phyloP scores from a whole-genome alignment of 306 rosid species.

The Vachellia collinsii region DNA sequence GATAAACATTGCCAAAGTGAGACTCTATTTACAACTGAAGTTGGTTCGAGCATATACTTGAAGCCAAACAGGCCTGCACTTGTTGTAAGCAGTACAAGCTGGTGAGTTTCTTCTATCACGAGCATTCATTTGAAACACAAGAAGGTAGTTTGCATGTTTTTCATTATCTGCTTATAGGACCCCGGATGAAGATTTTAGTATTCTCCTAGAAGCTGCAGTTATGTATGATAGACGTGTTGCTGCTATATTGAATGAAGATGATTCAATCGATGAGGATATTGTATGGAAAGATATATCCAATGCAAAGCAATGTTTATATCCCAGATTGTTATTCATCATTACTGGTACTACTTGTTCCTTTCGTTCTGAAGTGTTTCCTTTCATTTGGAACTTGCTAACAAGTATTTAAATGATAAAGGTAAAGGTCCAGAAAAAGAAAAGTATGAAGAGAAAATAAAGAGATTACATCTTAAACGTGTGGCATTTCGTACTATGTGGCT shows the following conservation, averaged over 20 bases:
- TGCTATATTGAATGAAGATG: constrained; percentile 82
- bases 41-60: constrained; percentile 48
- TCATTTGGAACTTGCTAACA: constrained; percentile 30
- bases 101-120: constrained; percentile 52
- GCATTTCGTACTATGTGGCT: constrained; percentile 98
- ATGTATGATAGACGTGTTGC: constrained; percentile 99
- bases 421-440: constrained; percentile 91
- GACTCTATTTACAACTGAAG: constrained; percentile 60
- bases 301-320: constrained; percentile 74
- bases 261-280: constrained; percentile 73
- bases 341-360: constrained; percentile 61
- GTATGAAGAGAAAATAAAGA: constrained; percentile 82
- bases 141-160: constrained; percentile 5
- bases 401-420: constrained; percentile 54
- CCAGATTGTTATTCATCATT: constrained; percentile 84
- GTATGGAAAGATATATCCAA: constrained; percentile 72
- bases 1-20: constrained; percentile 52
- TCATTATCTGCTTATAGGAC: constrained; percentile 60
- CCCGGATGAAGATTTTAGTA: constrained; percentile 88
- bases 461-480: constrained; percentile 82
- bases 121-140: constrained; percentile 16
- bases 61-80: constrained; percentile 85
- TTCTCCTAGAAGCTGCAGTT: constrained; percentile 96
- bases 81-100: constrained; percentile 97
- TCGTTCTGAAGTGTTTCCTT: constrained; percentile 4